Base-by-base conservation (phyloP, 345 rosid genomes). In the Barbarea vulgaris region DNA sequence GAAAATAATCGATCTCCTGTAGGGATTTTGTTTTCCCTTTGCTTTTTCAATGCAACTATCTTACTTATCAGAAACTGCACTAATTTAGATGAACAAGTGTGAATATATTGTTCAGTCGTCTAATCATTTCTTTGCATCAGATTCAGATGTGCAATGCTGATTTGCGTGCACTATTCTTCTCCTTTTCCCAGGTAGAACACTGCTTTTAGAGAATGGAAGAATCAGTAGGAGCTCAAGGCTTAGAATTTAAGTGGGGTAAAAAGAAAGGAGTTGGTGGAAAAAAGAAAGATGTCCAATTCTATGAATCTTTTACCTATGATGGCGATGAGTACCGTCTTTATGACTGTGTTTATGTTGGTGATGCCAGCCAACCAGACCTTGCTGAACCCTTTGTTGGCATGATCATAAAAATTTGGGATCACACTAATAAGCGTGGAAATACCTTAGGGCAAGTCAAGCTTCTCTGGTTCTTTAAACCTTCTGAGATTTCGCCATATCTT, bases 401-500 rank as follows among this genome's bases (percentile, higher is more conserved):
- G 64, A 79, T 95, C 36, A 72, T 88, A 4, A 90, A 84, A 70
- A 87, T 92, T 46, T 93, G 96, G 93, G 97, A 95, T 80, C 60
- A 46, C 48, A 9, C 81, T 27, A 71, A 83, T 60, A 83, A 79
- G 81, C 30, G 50, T 46, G 50, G 4, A 46, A 46, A 74, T 2
- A 3, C 3, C 19, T 25, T 52, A 11, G 63, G 52, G 61, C 84
- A 64, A 79, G 86, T 87, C 64, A 90, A 85, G 85, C 74, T 89
- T 72, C 84, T 93, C 37, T 95, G 99, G 99, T 88, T 87, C 72
- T 86, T 90, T 74, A 89, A 77, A 46, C 91, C 96, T 30, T 65
- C 37, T 60, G 99, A 95, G 81, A 81, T 95, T 57, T 39, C 69
- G 7, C 70, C 79, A 22, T 81, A 65, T 82, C 84, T 89, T 39